Base-by-base conservation (phyloP, 495 filamentous ascomycete species). In the Xylaria curta region DNA sequence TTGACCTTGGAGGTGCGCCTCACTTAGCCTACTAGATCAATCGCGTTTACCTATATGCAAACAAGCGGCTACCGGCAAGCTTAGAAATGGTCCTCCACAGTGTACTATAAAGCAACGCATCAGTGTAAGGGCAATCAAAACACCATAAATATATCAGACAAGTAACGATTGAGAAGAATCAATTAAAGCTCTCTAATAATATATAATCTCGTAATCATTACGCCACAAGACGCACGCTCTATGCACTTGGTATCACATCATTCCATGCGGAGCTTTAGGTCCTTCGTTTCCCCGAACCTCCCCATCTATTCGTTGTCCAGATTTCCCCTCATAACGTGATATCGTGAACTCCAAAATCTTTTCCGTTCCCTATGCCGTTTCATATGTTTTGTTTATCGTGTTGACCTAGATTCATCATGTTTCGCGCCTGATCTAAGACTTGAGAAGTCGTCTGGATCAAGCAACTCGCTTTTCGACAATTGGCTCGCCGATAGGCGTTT, bases 381-480 rank as follows among this genome's bases (percentile, higher is more conserved):
- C 28, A 42, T 33, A 54, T 49, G 19, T 66, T 33, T 15, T 17
- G 10, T 13, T 49, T 56, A 15, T 54, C 49, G 40, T 65, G 2
- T 53, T 10, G 17, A 69, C n/a, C 24, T 60, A 68, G 24, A 66
- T 66, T 47, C 24, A 40, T 19, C 31, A 19, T 44, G 33, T 56
- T 36, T 21, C 1, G 26, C 44, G 5, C 24, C 24, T 7, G 8
- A 42, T 44, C 7, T 21, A 38, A 9, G 19, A 7, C 28, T 46
- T 33, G 17, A n/a, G 28, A 21, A 10, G 12, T 26, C 9, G n/a
- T 19, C 6, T 33, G 4, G 21, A 9, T 64, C 19, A 70, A 24
- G 69, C 51, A 26, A 72, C 66, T 74, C 84, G 80, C 76, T 75
- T 80, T 79, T 86, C 85, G 13, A 76, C 70, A 68, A 86, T 85